A percentile compares a stretch with the other conserved stretches of the same genome.
phyloP scores from a whole-genome alignment of 306 rosid species.

The Vigna radiata region DNA sequence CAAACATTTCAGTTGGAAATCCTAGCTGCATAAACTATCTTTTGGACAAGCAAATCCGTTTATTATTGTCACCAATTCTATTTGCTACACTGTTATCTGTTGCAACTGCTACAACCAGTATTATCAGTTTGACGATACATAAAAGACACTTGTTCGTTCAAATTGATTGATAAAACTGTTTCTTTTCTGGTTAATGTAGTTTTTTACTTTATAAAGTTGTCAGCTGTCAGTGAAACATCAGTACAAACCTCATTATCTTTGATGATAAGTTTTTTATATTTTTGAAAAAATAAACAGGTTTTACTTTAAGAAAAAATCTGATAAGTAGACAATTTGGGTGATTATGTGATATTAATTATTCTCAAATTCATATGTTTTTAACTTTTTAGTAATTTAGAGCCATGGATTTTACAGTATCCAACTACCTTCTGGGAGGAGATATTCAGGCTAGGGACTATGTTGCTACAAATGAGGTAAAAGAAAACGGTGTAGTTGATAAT shows the following conservation, averaged over 20 bases:
- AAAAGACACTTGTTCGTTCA: too few relatives aligned
- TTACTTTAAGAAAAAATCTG: conserved; percentile 19
- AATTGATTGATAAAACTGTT: too few relatives aligned
- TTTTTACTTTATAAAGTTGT: too few relatives aligned
- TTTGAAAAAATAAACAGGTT: neutral
- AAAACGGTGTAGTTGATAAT: conserved; percentile 68
- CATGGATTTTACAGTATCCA: conserved; percentile 67
- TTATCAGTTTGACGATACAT: too few relatives aligned
- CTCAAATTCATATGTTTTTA: conserved; percentile 2
- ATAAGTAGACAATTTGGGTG: conserved; percentile 1
- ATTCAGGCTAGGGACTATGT: conserved; percentile 75
- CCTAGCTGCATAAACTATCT: too few relatives aligned
- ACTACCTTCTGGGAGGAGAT: conserved; percentile 72
- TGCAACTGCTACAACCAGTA: too few relatives aligned
- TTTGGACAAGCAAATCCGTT: too few relatives aligned
- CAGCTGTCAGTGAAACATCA: too few relatives aligned
- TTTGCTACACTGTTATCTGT: too few relatives aligned
- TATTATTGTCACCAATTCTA: too few relatives aligned
- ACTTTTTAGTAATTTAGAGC: conserved; percentile 36
- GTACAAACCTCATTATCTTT: neutral
- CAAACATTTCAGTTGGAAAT: too few relatives aligned
- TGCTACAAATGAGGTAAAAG: conserved; percentile 67
- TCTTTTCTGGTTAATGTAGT: too few relatives aligned
- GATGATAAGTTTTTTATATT: conserved; percentile 5
- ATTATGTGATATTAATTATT: conserved; percentile 12